Conservation (phyloP, 2,329 filamentous ascomycete genomes). For the Dothidotthia symphoricarpi region DNA sequence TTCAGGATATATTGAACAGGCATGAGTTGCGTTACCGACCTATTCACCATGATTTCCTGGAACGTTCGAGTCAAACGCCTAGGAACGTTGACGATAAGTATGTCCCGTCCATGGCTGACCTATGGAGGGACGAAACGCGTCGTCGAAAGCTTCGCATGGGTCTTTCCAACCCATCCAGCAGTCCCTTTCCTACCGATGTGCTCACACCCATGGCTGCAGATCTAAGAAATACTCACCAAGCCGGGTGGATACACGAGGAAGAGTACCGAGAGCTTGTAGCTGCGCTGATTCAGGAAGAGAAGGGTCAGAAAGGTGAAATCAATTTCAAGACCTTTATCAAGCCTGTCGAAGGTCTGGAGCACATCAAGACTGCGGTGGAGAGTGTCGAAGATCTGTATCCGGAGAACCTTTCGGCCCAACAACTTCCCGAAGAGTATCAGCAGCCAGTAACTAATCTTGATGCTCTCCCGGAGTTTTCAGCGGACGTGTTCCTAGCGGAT, state of each 20-base stretch:
- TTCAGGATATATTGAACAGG: conserved; percentile 84
- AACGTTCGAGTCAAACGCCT: conserved; percentile 61
- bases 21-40: conserved; percentile 70
- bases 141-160: conserved; percentile 72
- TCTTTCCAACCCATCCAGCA: conserved; percentile 62
- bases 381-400: conserved; percentile 87
- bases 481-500: background rate
- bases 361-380: conserved; percentile 73
- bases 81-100: conserved; percentile 67
- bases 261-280: conserved; percentile 69
- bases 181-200: conserved; percentile 76
- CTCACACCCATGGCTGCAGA: conserved; percentile 88
- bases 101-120: conserved; percentile 87
- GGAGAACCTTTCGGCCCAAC: conserved; percentile 51
- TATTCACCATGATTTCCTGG: conserved; percentile 84
- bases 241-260: conserved; percentile 90
- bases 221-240: conserved; percentile 65
- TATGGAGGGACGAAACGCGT: conserved; percentile 88
- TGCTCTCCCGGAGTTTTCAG: no score
- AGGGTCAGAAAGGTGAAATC: conserved; percentile 46
- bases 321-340: conserved; percentile 67
- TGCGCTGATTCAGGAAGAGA: conserved; percentile 65
- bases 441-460: background rate
- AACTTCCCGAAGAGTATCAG: conserved; percentile 9
- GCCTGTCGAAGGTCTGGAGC: conserved; percentile 52